Evolutionary conservation across 2,329 filamentous ascomycete genomes (phyloP).

Genomic region (Fusarium chlamydosporum): DNA sequence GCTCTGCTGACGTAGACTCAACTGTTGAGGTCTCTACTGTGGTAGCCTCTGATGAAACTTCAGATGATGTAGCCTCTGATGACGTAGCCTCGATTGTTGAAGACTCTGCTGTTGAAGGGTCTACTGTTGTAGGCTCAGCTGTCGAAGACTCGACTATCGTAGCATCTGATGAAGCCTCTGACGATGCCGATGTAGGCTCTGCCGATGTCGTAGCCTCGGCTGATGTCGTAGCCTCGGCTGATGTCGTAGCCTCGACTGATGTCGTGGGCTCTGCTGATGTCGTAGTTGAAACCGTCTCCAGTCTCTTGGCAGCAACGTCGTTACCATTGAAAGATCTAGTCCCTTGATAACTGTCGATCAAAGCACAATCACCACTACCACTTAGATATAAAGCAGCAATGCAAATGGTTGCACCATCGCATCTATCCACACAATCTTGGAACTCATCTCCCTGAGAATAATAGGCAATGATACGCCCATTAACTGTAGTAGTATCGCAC

Average conservation of each 20-base stretch:
- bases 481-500: not conserved
- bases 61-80: too few relatives aligned
- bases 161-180: not conserved
- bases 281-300: accelerated
- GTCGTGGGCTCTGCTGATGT: not conserved
- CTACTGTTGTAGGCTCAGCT: too few relatives aligned
- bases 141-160: not conserved
- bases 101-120: too few relatives aligned
- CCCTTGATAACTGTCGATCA: not conserved
- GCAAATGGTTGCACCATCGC: not conserved
- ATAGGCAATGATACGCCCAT: not conserved
- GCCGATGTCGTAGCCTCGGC: too few relatives aligned
- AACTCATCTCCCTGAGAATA: not conserved
- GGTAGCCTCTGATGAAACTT: not conserved
- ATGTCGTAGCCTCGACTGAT: too few relatives aligned
- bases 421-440: not conserved
- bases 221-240: too few relatives aligned
- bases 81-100: not conserved
- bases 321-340: not conserved
- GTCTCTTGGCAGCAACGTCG: not conserved
- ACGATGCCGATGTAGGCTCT: not conserved
- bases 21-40: not conserved
- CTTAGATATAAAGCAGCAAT: not conserved
- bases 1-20: not conserved
- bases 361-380: not conserved